Percentiles rank a stretch among this genome's conserved stretches.
These are phyloP conservation scores for Pseudopyricularia javanii DNA, from an alignment of 2,329 filamentous ascomycete species.

Conservation along the genomic window DNA sequence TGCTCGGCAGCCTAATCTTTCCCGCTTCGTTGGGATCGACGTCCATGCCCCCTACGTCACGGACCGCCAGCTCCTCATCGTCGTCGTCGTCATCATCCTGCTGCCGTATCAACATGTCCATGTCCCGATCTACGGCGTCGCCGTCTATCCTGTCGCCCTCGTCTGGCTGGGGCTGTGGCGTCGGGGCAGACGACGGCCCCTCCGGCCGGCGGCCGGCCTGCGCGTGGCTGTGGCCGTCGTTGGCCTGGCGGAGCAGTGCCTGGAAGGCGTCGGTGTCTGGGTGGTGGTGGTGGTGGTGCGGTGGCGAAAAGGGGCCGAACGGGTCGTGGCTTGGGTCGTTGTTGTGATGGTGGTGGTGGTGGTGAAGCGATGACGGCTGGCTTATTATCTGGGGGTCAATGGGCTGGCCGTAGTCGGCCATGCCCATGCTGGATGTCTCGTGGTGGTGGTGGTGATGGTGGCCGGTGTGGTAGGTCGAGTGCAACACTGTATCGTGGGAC, in stretches of 20 bases:
- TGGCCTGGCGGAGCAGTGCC: constrained; percentile 25
- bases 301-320: constrained; percentile 23
- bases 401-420: constrained; percentile 25
- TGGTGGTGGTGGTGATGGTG: constrained; percentile 19
- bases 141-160: constrained; percentile 16
- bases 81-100: constrained; percentile 28
- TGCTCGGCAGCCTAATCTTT: neutral
- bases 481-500: constrained; percentile 14
- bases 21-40: neutral
- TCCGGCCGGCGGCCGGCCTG: neutral
- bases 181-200: constrained; percentile 3
- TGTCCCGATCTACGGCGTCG: constrained; percentile 32
- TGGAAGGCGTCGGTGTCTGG: constrained; percentile 37
- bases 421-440: neutral
- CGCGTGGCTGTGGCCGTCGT: constrained; percentile 22
- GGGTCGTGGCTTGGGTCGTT: constrained; percentile 13
- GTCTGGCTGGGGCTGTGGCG: constrained; percentile 4
- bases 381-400: constrained; percentile 50
- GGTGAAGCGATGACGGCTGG: constrained; percentile 18
- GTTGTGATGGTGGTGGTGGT: constrained; percentile 13
- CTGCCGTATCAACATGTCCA: constrained; percentile 40
- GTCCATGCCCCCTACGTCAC: neutral
- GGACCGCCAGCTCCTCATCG: neutral
- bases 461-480: constrained; percentile 17
- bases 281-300: constrained; percentile 15